Evolutionary conservation across 2,329 filamentous ascomycete species (phyloP), one percentile per base, ranked within the genome.

Genomic region (Fusarium euwallaceae): DNA sequence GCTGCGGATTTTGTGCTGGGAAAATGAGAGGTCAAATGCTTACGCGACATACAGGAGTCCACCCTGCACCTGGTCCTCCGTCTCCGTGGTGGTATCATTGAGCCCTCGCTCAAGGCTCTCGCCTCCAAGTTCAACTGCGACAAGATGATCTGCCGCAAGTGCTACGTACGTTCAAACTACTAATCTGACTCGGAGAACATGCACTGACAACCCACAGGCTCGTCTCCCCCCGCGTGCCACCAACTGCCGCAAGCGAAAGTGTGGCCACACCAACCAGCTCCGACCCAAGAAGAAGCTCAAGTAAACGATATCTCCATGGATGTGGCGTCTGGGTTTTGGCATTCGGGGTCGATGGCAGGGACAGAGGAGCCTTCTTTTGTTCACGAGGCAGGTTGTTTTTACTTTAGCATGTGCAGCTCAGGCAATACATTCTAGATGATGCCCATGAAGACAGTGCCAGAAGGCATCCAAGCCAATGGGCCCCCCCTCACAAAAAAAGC

Each of bases 221-320:
- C 95, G 96, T 87, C 95, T 98, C 78, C 96, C 96, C 80, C 96
- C 96, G 81, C 95, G 97, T 92, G 97, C 97, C 83, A 98, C 96
- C 92, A 99, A 99, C 94, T 99, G 97, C 94, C 92, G 95, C 84
- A 98, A 98, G 95, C 95, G 95, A 91, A 98, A 98, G 93, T 98
- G 96, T 89, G 97, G 96, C 78, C 97, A 98, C 93, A 97, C 93
- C 90, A 98, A 98, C 94, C 97, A 99, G 93, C 94, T 99, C 86
- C 95, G 97, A 89, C 97, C 97, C 88, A 99, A 99, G 96, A 99
- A 99, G 95, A 99, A 99, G 96, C 92, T 98, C 86, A 98, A 98
- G 90, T 88, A 87, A 82, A 84, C 82, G 81, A 83, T 83, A 81
- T 73, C 71, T 78, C 76, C 78, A 82, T 82, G 82, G 79, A 83